These are phyloP conservation scores for Claviceps purpurea DNA, from an alignment of 2,329 filamentous ascomycete species.

Conservation along the genomic window DNA sequence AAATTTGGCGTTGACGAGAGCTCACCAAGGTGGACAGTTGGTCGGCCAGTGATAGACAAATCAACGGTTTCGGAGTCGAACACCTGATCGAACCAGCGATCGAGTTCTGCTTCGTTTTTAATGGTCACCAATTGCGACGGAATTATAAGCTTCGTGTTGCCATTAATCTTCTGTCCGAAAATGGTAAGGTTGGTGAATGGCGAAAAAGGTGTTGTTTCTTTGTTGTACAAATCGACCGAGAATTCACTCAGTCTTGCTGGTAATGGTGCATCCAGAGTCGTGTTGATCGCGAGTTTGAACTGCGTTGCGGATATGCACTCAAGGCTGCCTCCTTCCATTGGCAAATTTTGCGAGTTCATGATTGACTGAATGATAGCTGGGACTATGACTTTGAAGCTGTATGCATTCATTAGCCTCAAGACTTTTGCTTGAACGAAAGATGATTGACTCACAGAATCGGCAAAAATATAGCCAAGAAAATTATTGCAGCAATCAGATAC, in stretches of 20 bases:
- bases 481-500: conserved; percentile 26
- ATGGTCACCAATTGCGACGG: conserved; percentile 22
- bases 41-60: conserved; percentile 24
- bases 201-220: conserved; percentile 12
- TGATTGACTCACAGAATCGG: conserved; percentile 28
- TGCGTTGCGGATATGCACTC: conserved; percentile 18
- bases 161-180: conserved; percentile 15
- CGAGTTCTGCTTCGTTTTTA: conserved; percentile 24
- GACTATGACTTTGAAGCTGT: conserved; percentile 31
- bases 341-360: conserved; percentile 26
- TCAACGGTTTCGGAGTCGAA: conserved; percentile 23
- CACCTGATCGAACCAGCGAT: conserved; percentile 24
- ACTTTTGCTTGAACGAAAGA: not conserved
- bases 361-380: conserved; percentile 32
- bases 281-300: conserved; percentile 23
- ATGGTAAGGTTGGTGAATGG: conserved; percentile 12
- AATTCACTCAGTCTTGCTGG: conserved; percentile 24
- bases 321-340: conserved; percentile 23
- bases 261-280: conserved; percentile 24
- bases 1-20: conserved; percentile 24
- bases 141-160: conserved; percentile 23
- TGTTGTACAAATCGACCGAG: conserved; percentile 27
- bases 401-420: not conserved
- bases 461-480: conserved; percentile 30
- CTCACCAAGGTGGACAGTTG: conserved; percentile 25